These are phyloP conservation scores for Fraxinus platypoda DNA, from an alignment of 305 asterid species.

Conservation along the genomic window DNA sequence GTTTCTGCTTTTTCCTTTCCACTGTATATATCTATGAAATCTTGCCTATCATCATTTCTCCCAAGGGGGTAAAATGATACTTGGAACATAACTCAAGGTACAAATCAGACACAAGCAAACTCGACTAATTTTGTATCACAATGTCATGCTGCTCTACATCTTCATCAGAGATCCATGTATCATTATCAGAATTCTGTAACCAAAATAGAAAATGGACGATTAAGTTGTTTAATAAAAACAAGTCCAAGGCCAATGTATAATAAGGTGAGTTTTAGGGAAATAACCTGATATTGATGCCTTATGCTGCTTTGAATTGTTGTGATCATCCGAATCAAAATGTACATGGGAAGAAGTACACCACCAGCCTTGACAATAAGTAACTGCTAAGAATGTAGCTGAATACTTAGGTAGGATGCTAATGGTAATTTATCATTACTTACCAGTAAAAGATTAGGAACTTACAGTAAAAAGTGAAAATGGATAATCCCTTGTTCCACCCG, in stretches of 20 bases:
- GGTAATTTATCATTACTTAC: neutral
- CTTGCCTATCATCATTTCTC: neutral
- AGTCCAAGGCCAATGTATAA: neutral
- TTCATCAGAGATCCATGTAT: neutral
- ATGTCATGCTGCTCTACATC: neutral
- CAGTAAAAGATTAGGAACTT: conserved; percentile 28
- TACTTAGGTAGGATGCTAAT: neutral
- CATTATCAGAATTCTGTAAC: neutral
- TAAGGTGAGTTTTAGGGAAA: neutral
- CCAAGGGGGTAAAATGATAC: neutral
- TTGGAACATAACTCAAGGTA: neutral
- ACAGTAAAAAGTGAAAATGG: conserved; percentile 79
- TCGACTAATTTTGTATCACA: neutral
- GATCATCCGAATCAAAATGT: conserved; percentile 51
- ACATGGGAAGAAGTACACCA: conserved; percentile 84
- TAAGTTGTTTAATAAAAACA: neutral
- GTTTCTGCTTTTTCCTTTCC: neutral
- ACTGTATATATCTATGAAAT: neutral
- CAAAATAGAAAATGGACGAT: neutral
- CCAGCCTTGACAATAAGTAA: conserved; percentile 56
- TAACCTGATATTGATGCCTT: conserved; percentile 45
- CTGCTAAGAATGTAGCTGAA: conserved; percentile 37
- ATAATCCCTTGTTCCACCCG: conserved; percentile 49
- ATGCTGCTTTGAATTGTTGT: conserved; percentile 50
- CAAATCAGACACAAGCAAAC: neutral